phyloP scores from a whole-genome alignment of 345 rosid genomes.

The Camelina neglecta region DNA sequence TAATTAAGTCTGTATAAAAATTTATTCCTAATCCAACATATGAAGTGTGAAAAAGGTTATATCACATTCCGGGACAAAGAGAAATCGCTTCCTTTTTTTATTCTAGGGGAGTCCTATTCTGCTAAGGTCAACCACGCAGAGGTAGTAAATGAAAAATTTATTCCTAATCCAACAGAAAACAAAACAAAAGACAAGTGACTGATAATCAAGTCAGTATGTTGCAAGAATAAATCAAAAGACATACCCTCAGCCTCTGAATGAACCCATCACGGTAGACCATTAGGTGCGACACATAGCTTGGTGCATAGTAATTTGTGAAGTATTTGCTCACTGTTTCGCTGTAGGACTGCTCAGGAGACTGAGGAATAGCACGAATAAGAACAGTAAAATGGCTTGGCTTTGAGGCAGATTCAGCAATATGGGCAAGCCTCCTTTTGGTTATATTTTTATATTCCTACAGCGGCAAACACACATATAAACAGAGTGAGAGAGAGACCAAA shows the following conservation, averaged over 20 bases:
- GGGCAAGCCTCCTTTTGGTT: constrained; percentile 71
- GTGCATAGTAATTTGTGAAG: constrained; percentile 71
- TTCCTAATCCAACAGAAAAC: constrained; percentile 13
- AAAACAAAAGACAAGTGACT: constrained; percentile 6
- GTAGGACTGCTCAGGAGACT: constrained; percentile 65
- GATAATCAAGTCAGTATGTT: constrained; percentile 18
- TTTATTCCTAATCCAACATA: too few relatives aligned
- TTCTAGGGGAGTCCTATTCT: constrained; percentile 4
- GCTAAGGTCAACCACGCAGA: constrained; percentile 2
- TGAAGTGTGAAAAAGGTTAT: not conserved
- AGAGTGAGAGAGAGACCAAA: constrained; percentile 21
- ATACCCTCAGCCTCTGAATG: constrained; percentile 77
- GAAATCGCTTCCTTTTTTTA: not conserved
- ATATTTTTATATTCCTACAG: constrained; percentile 80
- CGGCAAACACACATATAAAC: constrained; percentile 21
- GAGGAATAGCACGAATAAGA: constrained; percentile 87
- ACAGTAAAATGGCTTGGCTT: constrained; percentile 84
- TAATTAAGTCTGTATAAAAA: too few relatives aligned
- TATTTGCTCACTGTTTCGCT: constrained; percentile 67
- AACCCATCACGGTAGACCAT: constrained; percentile 71
- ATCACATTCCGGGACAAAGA: constrained; percentile 5
- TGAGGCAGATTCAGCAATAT: constrained; percentile 56
- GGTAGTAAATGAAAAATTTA: not conserved
- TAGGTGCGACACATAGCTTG: constrained; percentile 83
- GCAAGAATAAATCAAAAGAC: constrained; percentile 35